Base-by-base conservation (phyloP, 129 eudicot species). In the Flaveria robusta region DNA sequence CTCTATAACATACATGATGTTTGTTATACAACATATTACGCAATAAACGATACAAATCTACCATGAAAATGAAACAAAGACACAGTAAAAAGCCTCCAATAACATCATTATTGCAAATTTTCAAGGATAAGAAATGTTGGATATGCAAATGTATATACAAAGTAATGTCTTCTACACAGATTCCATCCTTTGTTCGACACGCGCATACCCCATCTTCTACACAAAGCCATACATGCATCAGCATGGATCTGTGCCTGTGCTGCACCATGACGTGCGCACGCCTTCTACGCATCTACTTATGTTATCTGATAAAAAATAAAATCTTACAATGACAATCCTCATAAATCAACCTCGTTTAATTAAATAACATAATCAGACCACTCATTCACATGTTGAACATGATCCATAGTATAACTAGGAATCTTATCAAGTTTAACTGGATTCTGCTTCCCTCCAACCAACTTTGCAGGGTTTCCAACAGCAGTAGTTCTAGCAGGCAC, bases 321-420 rank as follows among this genome's bases (percentile, higher is more conserved):
- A 62, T 37, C 34, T 59, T 11, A 23, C 27, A 59, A 23, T 10
- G 16, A 24, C 66, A 59, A 24, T 59, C 9, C 13, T 59, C 66
- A 59, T 60, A 60, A 60, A 60, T 14, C 5, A 63, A 27, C 13
- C 22, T 29, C 20, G 1, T 29, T 63, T 59, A 80, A 11, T 43
- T 84, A 93, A 41, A 93, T 93, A 26, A 93, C 98, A 84, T 93
- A 91, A 84, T 88, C 87, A 45, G 93, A 93, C 97, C 96, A 90
- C 64, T 82, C 86, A 31, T 83, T 66, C n/a, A 90, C 87, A 82
- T 93, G 84, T 49, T 91, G 84, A 49, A 92, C 77, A 78, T 93
- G 98, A 74, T 93, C 98, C 98, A 93, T 93, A 22, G 97, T 87
- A 50, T 85, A 77, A 72, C 98, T 87, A 54, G 98, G 98, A 71